Conservation (phyloP, 2,329 filamentous ascomycete species). For the Geosmithia morbida region DNA sequence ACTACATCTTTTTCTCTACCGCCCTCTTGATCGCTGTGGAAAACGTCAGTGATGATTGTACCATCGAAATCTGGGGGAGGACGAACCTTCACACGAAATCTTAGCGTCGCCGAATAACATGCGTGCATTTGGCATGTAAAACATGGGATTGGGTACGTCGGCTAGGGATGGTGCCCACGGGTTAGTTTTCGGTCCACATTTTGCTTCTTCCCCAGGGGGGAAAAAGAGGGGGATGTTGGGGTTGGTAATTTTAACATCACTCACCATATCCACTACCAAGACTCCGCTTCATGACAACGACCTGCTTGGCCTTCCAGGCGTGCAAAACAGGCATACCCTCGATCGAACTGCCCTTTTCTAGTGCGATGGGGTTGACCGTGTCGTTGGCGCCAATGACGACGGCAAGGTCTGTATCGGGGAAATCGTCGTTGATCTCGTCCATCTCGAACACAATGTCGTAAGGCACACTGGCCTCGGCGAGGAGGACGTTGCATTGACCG, state of each 20-base stretch:
- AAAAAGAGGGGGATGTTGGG: not conserved
- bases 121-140: constrained; percentile 76
- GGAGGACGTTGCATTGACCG: constrained; percentile 80
- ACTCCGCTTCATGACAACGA: constrained; percentile 85
- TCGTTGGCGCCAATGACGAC: constrained; percentile 88
- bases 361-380: constrained; percentile 79
- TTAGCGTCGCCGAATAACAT: constrained; percentile 92
- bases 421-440: constrained; percentile 94
- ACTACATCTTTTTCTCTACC: constrained; percentile 17
- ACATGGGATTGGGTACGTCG: constrained; percentile 87
- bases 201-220: not conserved
- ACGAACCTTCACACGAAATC: constrained; percentile 62
- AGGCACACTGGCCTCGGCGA: constrained; percentile 76
- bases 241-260: constrained; percentile 11
- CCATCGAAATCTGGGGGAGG: not conserved
- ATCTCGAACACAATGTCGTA: constrained; percentile 91
- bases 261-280: constrained; percentile 77
- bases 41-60: not conserved
- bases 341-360: constrained; percentile 72
- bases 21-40: constrained; percentile 23
- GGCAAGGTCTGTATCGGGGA: constrained; percentile 70
- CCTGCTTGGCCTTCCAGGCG: constrained; percentile 88
- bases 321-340: constrained; percentile 88
- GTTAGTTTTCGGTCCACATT: not conserved
- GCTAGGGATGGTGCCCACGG: constrained; percentile 27